Evolutionary conservation across 2,329 filamentous ascomycete genomes (phyloP), one percentile per base, ranked within the genome.

Genomic region (Teratosphaeria zuluensis): DNA sequence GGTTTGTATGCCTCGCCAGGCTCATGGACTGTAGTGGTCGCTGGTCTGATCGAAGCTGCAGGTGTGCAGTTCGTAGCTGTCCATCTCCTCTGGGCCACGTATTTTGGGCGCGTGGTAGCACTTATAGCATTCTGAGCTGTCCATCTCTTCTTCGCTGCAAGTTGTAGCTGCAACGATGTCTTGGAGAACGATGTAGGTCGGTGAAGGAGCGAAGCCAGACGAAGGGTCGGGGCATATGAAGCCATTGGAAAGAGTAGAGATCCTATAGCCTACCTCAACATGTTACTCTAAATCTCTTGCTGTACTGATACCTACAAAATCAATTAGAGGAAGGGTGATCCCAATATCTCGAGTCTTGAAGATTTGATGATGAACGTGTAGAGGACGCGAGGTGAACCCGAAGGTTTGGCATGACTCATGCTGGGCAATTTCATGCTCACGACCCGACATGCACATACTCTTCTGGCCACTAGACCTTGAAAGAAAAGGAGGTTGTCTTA

Each of bases 1-100:
- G 85, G 80, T n/a, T 74, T 72, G 70, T 92, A 92, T 24, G 66
- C 64, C 51, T 56, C 53, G n/a, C 19, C 24, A n/a, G 55, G 42
- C 4, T 7, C 28, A 12, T 51, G 35, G 21, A 21, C 8, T 19
- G 42, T 32, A 24, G n/a, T 53, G 59, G 42, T 11, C n/a, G 7
- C 11, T 28, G 42, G 54, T 56, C 33, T 24, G 12, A n/a, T 16
- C 54, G 32, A 30, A 12, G 31, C 19, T 52, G 24, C n/a, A n/a
- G 54, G 14, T 5, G 53, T 35, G 6, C 31, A 14, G 19, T n/a
- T 21, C n/a, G 16, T 48, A 11, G 42, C 42, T 21, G 42, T 21
- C n/a, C 42, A 48, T 48, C 42, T 16, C 19, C n/a, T 48, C 16
- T 48, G 42, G n/a, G 42, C 42, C 42, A 9, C 42, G 19, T n/a